Conservation (phyloP, 495 filamentous ascomycete genomes). For the Trichoderma virens region DNA sequence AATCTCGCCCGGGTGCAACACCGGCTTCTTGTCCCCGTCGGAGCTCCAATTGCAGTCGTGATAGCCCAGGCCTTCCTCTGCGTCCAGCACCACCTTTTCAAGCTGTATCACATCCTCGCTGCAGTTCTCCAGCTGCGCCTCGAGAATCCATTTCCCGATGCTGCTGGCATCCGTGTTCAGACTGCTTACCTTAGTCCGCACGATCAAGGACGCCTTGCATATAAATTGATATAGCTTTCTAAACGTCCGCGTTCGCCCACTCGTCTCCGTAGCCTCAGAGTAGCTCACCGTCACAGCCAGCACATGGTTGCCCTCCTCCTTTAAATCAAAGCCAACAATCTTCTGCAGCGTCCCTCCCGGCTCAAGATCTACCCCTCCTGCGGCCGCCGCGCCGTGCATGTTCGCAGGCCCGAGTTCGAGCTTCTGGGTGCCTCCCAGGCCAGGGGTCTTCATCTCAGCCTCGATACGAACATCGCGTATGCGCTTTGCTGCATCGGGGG, state of each 20-base stretch:
- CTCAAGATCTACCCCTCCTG: conserved; percentile 43
- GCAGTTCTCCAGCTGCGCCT: conserved; percentile 93
- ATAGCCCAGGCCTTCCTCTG: conserved; percentile 39
- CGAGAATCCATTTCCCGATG: conserved; percentile 51
- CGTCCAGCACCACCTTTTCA: conserved; percentile 45
- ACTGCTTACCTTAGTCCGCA: conserved; percentile 75
- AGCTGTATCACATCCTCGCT: conserved; percentile 60
- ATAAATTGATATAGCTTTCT: conserved; percentile 96
- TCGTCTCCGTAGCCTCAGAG: conserved; percentile 56
- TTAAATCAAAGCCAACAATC: conserved; percentile 78
- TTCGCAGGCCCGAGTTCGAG: conserved; percentile 19
- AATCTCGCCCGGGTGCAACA: conserved; percentile 77
- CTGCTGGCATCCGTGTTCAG: conserved; percentile 30
- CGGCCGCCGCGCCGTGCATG: conserved; percentile 12
- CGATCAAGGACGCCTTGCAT: conserved; percentile 78
- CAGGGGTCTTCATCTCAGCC: conserved; percentile 91
- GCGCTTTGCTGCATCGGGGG: conserved; percentile 29
- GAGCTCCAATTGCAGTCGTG: conserved; percentile 45
- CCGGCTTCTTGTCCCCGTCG: conserved; percentile 44
- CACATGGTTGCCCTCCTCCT: conserved; percentile 89
- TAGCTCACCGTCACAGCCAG: conserved; percentile 93
- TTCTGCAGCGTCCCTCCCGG: conserved; percentile 69
- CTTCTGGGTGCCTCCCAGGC: conserved; percentile 23
- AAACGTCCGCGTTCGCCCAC: conserved; percentile 74
- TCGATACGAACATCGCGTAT: conserved; percentile 72